phyloP scores from a whole-genome alignment of 441 rosid species.

The Geranium incanum region DNA sequence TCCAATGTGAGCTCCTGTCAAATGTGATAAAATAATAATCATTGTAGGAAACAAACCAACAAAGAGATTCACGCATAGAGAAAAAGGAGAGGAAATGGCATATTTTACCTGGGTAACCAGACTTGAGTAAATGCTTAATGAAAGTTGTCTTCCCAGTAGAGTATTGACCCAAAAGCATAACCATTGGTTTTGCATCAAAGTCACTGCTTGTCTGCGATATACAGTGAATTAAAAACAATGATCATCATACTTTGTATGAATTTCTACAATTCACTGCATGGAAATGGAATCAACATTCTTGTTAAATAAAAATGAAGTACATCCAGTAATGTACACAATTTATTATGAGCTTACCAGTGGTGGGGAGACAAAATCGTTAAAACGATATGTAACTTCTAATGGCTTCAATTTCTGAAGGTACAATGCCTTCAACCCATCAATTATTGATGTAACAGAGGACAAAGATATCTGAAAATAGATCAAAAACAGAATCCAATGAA shows the following conservation, averaged over 20 bases:
- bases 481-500: background rate
- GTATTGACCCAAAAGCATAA: constrained; percentile 94
- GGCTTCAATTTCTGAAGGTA: constrained; percentile 89
- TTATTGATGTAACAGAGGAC: constrained; percentile 83
- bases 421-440: constrained; percentile 83
- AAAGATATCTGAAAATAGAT: constrained; percentile 50
- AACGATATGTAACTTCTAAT: constrained; percentile 70
- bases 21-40: constrained; percentile 13
- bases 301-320: background rate
- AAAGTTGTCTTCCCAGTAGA: constrained; percentile 98
- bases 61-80: background rate
- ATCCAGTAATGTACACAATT: background rate
- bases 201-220: constrained; percentile 68
- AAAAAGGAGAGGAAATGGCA: constrained; percentile 12
- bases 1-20: constrained; percentile 91
- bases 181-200: constrained; percentile 99
- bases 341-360: constrained; percentile 46
- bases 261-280: background rate
- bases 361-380: constrained; percentile 86
- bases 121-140: constrained; percentile 81
- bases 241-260: constrained; percentile 3
- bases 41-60: background rate
- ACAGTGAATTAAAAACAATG: constrained; percentile 16
- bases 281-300: constrained; percentile 11
- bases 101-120: constrained; percentile 70